Percentiles rank a stretch among this genome's conserved stretches.
Evolutionary conservation across 176 grass and related monocot species (phyloP).

Genomic region (Melocanna baccifera): DNA sequence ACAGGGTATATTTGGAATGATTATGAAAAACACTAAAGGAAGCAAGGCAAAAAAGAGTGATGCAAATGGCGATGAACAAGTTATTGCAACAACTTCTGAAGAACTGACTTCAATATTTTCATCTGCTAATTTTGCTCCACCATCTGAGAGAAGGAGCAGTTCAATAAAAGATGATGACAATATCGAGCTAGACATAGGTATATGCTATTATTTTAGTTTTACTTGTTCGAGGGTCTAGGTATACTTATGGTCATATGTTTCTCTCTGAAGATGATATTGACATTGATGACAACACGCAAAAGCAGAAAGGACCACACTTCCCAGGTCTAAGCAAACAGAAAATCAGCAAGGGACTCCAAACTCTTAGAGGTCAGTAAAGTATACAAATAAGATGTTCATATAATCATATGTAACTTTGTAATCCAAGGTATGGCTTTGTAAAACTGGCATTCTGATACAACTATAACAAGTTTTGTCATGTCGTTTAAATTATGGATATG

Average conservation of each 20-base stretch:
- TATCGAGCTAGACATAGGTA: conserved; percentile 80
- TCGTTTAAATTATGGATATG: conserved; percentile 24
- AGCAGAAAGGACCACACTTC: conserved; percentile 80
- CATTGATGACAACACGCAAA: conserved; percentile 65
- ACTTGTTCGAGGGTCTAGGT: not conserved
- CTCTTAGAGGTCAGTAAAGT: conserved; percentile 66
- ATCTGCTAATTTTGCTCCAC: conserved; percentile 51
- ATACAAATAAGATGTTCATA: conserved; percentile 9
- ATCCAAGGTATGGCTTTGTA: conserved; percentile 4
- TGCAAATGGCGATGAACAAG: conserved; percentile 46
- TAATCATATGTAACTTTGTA: conserved; percentile 12
- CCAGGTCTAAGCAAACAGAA: conserved; percentile 74
- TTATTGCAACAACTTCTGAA: conserved; percentile 44
- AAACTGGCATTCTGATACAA: conserved; percentile 27
- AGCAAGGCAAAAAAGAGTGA: conserved; percentile 63
- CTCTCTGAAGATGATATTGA: conserved; percentile 79
- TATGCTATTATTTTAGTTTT: conserved; percentile 28
- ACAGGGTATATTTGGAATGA: conserved; percentile 83
- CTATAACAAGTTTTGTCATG: not conserved
- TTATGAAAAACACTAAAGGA: conserved; percentile 87
- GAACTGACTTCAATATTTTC: conserved; percentile 73
- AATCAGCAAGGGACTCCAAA: conserved; percentile 73
- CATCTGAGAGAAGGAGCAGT: conserved; percentile 53
- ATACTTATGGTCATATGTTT: conserved; percentile 33
- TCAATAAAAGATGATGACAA: conserved; percentile 57